phyloP scores from a whole-genome alignment of 129 eudicot species.

The Pittosporum tobira region DNA sequence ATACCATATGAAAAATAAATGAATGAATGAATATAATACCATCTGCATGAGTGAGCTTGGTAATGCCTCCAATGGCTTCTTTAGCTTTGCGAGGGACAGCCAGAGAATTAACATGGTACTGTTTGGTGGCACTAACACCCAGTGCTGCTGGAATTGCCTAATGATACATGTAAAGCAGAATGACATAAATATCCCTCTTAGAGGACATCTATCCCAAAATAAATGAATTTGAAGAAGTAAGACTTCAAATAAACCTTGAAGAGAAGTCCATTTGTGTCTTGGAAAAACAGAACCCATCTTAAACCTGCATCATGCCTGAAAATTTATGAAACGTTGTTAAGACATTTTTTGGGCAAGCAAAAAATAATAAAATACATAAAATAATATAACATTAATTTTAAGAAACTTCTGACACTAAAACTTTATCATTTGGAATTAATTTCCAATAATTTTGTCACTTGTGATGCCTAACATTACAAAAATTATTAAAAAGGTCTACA shows the following conservation, averaged over 20 bases:
- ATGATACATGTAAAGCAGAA: conserved; percentile 8
- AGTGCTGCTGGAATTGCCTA: conserved; percentile 95
- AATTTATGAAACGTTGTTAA: conserved; percentile 13
- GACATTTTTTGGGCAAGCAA: no score
- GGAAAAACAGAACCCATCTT: conserved; percentile 91
- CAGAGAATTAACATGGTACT: conserved; percentile 93
- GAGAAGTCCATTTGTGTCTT: conserved; percentile 97
- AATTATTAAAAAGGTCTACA: no score
- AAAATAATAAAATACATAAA: no score
- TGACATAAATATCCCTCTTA: conserved; percentile 2
- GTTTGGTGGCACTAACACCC: conserved; percentile 80
- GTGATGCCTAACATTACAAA: no score
- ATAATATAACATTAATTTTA: no score
- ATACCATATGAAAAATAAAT: not conserved
- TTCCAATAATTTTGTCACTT: no score
- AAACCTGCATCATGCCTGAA: conserved; percentile 86
- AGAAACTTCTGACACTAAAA: no score
- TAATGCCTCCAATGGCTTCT: conserved; percentile 98
- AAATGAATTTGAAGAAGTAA: not conserved
- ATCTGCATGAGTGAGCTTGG: conserved; percentile 91
- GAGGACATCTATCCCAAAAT: conserved; percentile 4
- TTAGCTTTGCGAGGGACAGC: conserved; percentile 98
- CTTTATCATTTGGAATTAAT: no score
- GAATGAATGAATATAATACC: conserved; percentile 31
- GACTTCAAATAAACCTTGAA: conserved; percentile 55